phyloP scores from a whole-genome alignment of 179 eudicot genomes.

The Kewa caespitosa region DNA sequence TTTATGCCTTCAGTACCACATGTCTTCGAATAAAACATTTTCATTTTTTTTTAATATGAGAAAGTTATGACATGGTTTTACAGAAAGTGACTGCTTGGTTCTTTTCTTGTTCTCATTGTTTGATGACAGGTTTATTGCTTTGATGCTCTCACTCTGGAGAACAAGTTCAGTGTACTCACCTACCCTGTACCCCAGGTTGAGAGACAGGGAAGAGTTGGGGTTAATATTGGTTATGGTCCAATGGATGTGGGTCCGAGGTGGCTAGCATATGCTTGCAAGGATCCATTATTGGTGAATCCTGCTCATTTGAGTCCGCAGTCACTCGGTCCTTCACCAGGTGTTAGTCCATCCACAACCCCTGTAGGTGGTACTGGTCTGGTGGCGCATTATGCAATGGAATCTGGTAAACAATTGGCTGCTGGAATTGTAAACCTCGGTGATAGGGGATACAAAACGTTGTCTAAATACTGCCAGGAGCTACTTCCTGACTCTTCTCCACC shows the following conservation, averaged over 20 bases:
- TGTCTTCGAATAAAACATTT: background rate
- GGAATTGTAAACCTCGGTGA: constrained; percentile 63
- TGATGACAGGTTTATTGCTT: constrained; percentile 62
- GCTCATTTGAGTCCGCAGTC: constrained; percentile 60
- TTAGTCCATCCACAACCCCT: constrained; percentile 58
- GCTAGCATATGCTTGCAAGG: constrained; percentile 73
- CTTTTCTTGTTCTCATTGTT: background rate
- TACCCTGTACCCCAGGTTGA: constrained; percentile 65
- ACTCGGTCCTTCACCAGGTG: constrained; percentile 54
- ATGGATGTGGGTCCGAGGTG: constrained; percentile 78
- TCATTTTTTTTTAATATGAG: background rate
- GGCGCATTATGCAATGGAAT: constrained; percentile 70
- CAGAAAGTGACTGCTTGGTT: too few species aligned
- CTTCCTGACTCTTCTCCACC: constrained; percentile 53
- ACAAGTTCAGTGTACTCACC: constrained; percentile 65
- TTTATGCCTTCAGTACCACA: background rate
- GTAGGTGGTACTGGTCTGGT: constrained; percentile 45
- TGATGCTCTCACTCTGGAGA: constrained; percentile 67
- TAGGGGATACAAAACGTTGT: constrained; percentile 58
- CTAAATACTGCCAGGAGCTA: constrained; percentile 58
- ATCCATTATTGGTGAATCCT: constrained; percentile 47
- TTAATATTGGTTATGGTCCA: constrained; percentile 69
- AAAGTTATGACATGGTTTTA: too few species aligned
- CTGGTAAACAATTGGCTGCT: constrained; percentile 67
- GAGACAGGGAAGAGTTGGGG: constrained; percentile 49